Conservation (phyloP, 2,329 filamentous ascomycete genomes). For the Aquanectria penicillioides region DNA sequence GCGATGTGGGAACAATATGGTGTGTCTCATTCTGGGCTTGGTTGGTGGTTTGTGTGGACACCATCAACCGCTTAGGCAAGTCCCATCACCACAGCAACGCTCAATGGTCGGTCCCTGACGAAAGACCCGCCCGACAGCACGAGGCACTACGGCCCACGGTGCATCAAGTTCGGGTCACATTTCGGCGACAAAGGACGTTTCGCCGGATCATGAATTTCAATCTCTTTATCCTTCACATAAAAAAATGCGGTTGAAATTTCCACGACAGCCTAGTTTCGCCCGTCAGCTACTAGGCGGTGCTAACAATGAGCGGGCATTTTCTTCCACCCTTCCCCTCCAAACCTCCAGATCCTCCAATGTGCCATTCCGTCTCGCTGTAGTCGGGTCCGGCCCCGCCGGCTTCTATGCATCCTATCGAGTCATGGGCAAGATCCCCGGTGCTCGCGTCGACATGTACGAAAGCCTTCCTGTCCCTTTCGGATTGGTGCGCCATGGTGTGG, state of each 20-base stretch:
- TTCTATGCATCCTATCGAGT: slow-evolving; percentile 94
- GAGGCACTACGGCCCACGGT: slow-evolving; percentile 7
- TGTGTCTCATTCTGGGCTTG: slow-evolving; percentile 29
- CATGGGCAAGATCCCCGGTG: slow-evolving; percentile 77
- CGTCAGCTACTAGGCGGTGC: not conserved
- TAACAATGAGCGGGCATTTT: slow-evolving; percentile 19
- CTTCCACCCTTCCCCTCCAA: slow-evolving; percentile 15
- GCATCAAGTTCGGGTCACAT: slow-evolving; percentile 23
- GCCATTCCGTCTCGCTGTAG: slow-evolving; percentile 82
- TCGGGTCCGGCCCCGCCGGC: slow-evolving; percentile 93
- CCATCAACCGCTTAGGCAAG: slow-evolving; percentile 4
- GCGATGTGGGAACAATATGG: slow-evolving; percentile 19
- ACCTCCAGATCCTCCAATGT: slow-evolving; percentile 47
- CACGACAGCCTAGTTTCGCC: slow-evolving; percentile 10
- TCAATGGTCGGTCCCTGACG: slow-evolving; percentile 25
- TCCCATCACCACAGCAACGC: slow-evolving; percentile 42
- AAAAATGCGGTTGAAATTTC: slow-evolving; percentile 24
- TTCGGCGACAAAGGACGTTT: slow-evolving; percentile 12
- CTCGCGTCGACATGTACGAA: slow-evolving; percentile 95
- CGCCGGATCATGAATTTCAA: not conserved
- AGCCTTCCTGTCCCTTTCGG: slow-evolving; percentile 92
- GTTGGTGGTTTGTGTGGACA: slow-evolving; percentile 28
- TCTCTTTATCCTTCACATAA: not conserved
- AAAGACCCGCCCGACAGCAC: slow-evolving; percentile 11
- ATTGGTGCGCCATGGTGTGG: slow-evolving; percentile 91